These are phyloP conservation scores for Paxillus ammoniavirescens DNA, from an alignment of 768 basidiomycete genomes.

Conservation along the genomic window DNA sequence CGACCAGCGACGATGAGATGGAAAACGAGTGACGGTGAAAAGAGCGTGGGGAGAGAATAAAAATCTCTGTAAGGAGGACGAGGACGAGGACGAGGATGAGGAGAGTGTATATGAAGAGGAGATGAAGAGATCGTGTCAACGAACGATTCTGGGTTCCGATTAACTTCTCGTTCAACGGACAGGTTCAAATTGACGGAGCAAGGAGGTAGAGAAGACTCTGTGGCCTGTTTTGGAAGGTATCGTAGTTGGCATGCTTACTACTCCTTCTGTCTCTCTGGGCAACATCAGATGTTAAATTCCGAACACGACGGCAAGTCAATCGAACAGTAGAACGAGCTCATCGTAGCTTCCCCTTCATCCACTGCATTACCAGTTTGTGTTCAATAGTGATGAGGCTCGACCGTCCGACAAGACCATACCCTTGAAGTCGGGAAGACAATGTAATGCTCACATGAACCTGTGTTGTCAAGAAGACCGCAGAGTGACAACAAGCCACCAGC, in stretches of 20 bases:
- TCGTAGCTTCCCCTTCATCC: neutral
- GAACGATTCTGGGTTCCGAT: too few species aligned
- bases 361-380: neutral
- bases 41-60: constrained; percentile 7
- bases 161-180: neutral
- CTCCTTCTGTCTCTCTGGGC: neutral
- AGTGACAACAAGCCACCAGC: too few species aligned
- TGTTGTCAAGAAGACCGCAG: too few species aligned
- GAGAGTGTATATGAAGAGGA: neutral
- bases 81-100: constrained; percentile 3
- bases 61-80: neutral
- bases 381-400: too few species aligned
- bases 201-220: neutral
- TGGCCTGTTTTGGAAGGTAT: neutral
- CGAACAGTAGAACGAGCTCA: neutral
- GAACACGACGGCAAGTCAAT: neutral
- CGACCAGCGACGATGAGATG: neutral
- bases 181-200: neutral
- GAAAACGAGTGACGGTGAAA: constrained; percentile 14
- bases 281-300: neutral
- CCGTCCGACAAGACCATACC: neutral
- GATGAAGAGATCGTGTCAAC: neutral
- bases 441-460: too few species aligned
- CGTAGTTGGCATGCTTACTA: constrained; percentile 1
- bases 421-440: too few species aligned